Evolutionary conservation across 2,329 filamentous ascomycete species (phyloP), one percentile per base, ranked within the genome.

Genomic region (Aspergillus brasiliensis): DNA sequence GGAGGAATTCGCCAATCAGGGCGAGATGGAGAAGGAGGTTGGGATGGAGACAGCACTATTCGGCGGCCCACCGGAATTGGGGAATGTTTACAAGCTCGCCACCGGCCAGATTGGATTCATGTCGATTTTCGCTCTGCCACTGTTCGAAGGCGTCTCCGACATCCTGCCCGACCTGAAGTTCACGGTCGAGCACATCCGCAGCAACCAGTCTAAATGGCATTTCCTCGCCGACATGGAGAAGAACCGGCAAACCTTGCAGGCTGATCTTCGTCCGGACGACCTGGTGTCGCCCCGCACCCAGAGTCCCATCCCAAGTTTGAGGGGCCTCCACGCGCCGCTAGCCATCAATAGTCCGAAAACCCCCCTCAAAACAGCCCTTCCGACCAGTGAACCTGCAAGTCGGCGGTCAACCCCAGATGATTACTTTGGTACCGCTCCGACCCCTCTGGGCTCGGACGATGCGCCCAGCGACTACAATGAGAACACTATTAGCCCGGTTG

Each of bases 81-180:
- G 93, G 68, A 93, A 97, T 68, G 83, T 90, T 31, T 82, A 92
- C 62, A 93, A 94, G 57, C 83, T 97, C 56, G 91, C 88, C 64
- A 92, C 91, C 66, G 90, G 92, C 7, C 95, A 99, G 77, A 90
- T 97, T 57, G 90, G 91, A 23, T 99, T 99, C 78, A 97, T 98
- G 91, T 95, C 92, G 65, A 86, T 97, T 69, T 98, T 98, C 74
- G 95, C 94, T 15, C 87, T 93, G 51, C 95, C 95, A 1, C 83
- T 99, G 0, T 99, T 99, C 72, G 88, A 92, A 71, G 91, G 90
- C 7, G 89, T 98, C 7, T 88, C 91, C 28, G 91, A 96, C 67
- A 85, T 98, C 37, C 84, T 98, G 70, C 93, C 95, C 2, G 86
- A 85, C 21, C 91, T 98, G 87, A 81, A 83, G 53, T 97, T 96